phyloP scores from a whole-genome alignment of 352 stramenopile species.

The Globisporangium polare region DNA sequence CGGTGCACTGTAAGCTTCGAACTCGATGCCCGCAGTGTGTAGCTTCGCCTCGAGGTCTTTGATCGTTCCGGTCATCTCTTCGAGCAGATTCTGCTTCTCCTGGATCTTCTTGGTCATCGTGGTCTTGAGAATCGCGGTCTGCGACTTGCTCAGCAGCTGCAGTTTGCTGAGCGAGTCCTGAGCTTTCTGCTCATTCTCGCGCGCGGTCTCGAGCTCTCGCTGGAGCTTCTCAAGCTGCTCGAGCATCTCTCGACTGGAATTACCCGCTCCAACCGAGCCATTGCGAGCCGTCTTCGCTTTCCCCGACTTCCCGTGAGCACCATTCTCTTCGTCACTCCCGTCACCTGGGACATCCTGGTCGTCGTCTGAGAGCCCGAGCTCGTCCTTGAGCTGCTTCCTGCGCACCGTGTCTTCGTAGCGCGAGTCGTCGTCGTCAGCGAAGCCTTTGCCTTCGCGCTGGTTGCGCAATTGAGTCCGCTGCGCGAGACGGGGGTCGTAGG shows the following conservation, averaged over 20 bases:
- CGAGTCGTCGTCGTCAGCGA: conserved; percentile 42
- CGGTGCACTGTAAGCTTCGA: conserved; percentile 27
- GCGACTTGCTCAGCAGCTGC: conserved; percentile 80
- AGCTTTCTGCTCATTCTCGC: conserved; percentile 63
- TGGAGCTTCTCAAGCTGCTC: conserved; percentile 55
- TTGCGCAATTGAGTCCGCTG: conserved; percentile 44
- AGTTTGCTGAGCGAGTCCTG: conserved; percentile 81
- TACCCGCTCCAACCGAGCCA: conserved; percentile 9
- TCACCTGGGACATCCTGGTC: conserved; percentile 21
- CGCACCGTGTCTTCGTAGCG: conserved; percentile 40
- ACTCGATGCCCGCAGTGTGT: conserved; percentile 36
- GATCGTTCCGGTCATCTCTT: conserved; percentile 63
- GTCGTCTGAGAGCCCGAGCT: conserved; percentile 76
- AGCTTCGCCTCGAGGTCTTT: conserved; percentile 65
- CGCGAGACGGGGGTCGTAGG: conserved; percentile 74
- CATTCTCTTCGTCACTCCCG: conserved; percentile 10
- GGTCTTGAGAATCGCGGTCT: conserved; percentile 81
- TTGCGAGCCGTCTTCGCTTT: conserved; percentile 6
- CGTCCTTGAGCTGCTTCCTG: conserved; percentile 68
- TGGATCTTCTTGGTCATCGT: conserved; percentile 81
- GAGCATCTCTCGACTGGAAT: conserved; percentile 16
- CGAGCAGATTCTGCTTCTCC: conserved; percentile 54
- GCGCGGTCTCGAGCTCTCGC: conserved; percentile 48
- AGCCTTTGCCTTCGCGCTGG: conserved; percentile 18
- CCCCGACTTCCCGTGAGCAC: neutral